Base-by-base conservation (phyloP, 805 yeast species). In the Teunomyces gatunensis region DNA sequence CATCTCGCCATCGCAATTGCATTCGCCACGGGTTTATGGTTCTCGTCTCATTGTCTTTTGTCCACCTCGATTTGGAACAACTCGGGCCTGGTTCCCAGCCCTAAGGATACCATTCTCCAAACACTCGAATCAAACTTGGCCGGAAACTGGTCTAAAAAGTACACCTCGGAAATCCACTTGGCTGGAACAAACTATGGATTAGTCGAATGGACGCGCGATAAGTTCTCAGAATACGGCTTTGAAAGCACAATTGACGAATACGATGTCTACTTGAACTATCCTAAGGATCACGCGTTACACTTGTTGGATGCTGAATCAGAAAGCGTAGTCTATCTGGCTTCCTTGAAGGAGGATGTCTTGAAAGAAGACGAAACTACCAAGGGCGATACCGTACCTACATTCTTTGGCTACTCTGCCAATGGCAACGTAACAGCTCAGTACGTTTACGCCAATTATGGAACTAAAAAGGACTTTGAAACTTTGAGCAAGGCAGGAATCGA, bases 401-500 rank as follows among this genome's bases (percentile, higher is more conserved):
- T 77, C 56, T 81, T 83, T 62, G 83, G 82, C 0, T 85, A 84
- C 55, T 82, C 87, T 0, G 81, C 85, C 7, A 77, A 75, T 55
- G 90, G 88, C 0, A 75, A 79, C 45, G 81, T 80, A 10, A 74
- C 78, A 3, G 78, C 81, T 0, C 67, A 71, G 33, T 86, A 68
- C 54, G 73, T 84, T 0, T 84, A 71, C 60, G 85, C 74, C 5
- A 84, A 84, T 55, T 83, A 81, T 60, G 92, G 87, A 0, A 65
- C 75, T 0, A 48, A 55, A 1, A 75, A 77, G 12, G 91, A 86
- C 58, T 85, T 84, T 51, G 67, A 60, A 4, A 34, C 48, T 2
- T 64, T 85, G 42, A 47, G 61, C 11, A 54, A 61, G 2, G 56
- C 66, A 25, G 74, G 74, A 4, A 70, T 82, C 21, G 71, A 72